Conservation (phyloP, 208 protist species). For the Dictyostelium gargantuum region DNA sequence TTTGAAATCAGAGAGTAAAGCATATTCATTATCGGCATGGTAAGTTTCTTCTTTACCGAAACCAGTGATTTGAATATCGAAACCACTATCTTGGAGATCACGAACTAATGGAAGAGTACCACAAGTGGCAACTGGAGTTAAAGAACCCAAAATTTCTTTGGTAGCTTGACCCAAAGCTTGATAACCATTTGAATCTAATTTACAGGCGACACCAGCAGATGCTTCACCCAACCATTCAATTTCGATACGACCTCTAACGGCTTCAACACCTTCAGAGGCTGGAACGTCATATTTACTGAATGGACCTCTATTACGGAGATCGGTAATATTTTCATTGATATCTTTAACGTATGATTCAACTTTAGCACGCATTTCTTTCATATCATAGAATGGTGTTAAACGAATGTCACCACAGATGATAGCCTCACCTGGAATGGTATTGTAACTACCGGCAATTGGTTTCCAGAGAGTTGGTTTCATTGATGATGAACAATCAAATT, state of each 20-base stretch:
- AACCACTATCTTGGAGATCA: slow-evolving; percentile 72
- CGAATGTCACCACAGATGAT: slow-evolving; percentile 82
- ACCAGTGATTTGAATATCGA: slow-evolving; percentile 80
- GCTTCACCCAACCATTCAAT: slow-evolving; percentile 41
- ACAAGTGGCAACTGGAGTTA: slow-evolving; percentile 73
- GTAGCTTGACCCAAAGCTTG: slow-evolving; percentile 62
- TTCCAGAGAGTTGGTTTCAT: slow-evolving; percentile 82
- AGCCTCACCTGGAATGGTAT: slow-evolving; percentile 77
- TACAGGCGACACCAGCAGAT: slow-evolving; percentile 62
- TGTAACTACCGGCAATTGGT: slow-evolving; percentile 67
- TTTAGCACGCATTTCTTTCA: slow-evolving; percentile 55
- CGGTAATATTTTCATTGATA: slow-evolving; percentile 64
- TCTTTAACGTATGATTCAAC: slow-evolving; percentile 71
- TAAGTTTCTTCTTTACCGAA: slow-evolving; percentile 69
- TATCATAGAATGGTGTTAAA: slow-evolving; percentile 81
- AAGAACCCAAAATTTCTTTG: slow-evolving; percentile 66
- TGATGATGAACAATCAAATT: slow-evolving; percentile 71
- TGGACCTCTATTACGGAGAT: neutral
- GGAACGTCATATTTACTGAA: slow-evolving; percentile 23
- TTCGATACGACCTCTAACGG: slow-evolving; percentile 13
- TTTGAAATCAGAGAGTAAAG: slow-evolving; percentile 44
- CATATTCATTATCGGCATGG: slow-evolving; percentile 71
- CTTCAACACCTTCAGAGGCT: neutral
- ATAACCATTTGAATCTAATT: slow-evolving; percentile 58
- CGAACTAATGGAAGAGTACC: slow-evolving; percentile 74